phyloP scores from a whole-genome alignment of 164 flowering plant species.

The Dillenia suffruticosa region DNA sequence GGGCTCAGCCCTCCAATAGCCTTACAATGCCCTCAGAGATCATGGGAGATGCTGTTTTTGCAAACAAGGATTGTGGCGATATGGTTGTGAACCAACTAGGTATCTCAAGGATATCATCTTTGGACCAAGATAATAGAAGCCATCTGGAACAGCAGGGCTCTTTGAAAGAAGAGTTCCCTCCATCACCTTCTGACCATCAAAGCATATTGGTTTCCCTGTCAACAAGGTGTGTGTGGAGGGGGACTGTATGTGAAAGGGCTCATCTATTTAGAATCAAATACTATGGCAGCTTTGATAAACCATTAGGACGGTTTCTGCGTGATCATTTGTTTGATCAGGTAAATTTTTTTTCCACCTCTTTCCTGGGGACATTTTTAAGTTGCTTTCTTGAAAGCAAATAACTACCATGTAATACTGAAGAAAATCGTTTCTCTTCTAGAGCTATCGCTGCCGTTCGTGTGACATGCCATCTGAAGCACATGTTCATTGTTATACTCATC shows the following conservation, averaged over 20 bases:
- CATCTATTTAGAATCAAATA: constrained; percentile 94
- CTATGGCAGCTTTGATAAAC: constrained; percentile 92
- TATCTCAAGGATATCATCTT: constrained; percentile 27
- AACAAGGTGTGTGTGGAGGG: constrained; percentile 94
- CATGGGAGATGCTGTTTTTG: constrained; percentile 12
- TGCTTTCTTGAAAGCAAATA: background rate
- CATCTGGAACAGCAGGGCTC: constrained; percentile 32
- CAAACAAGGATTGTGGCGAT: constrained; percentile 11
- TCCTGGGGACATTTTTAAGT: background rate
- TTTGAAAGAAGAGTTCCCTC: constrained; percentile 81
- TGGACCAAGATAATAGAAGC: constrained; percentile 33
- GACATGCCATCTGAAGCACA: constrained; percentile 98
- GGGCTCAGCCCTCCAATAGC: constrained; percentile 11
- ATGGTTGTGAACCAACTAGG: constrained; percentile 16
- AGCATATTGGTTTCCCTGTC: constrained; percentile 94
- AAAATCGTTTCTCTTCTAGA: constrained; percentile 35
- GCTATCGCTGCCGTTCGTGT: constrained; percentile 71
- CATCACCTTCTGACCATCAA: constrained; percentile 88
- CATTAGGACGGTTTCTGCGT: constrained; percentile 82
- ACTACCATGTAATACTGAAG: constrained; percentile 5
- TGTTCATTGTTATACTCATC: constrained; percentile 95
- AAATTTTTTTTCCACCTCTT: constrained; percentile 1
- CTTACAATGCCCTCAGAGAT: constrained; percentile 18
- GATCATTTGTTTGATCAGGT: constrained; percentile 96
- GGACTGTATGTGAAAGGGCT: constrained; percentile 90